These are phyloP conservation scores for Agapanthus africanus DNA, from an alignment of 106 monocot species.

Conservation along the genomic window DNA sequence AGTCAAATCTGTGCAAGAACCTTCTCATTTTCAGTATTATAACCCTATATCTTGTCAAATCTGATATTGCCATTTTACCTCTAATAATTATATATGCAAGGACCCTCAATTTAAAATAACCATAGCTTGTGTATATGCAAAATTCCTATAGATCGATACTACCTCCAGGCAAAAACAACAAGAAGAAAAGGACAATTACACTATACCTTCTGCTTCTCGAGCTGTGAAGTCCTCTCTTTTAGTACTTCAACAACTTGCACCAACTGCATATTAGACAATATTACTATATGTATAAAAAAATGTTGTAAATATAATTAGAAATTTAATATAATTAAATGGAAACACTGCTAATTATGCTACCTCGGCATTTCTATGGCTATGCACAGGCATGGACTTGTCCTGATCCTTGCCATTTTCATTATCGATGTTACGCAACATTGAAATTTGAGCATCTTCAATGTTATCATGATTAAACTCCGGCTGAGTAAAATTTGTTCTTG, in stretches of 20 bases:
- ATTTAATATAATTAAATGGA: neutral
- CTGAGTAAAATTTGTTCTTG: neutral
- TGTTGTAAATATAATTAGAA: neutral
- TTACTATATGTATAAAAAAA: neutral
- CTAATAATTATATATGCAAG: neutral
- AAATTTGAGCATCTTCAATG: neutral
- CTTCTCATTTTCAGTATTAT: too few relatives aligned
- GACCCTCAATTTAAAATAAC: neutral
- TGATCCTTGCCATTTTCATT: neutral
- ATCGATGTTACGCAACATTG: neutral
- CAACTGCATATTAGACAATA: slow-evolving; percentile 9
- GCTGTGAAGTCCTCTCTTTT: too few relatives aligned
- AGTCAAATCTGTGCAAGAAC: neutral
- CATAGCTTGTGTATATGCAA: neutral
- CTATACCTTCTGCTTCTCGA: slow-evolving; percentile 34
- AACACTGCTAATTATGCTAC: neutral
- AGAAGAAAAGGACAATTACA: neutral
- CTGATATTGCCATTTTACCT: neutral
- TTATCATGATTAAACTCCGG: neutral
- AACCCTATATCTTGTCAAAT: slow-evolving; percentile 2
- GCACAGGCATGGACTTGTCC: neutral
- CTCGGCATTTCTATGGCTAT: slow-evolving; percentile 12
- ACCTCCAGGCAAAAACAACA: neutral
- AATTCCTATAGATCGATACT: neutral
- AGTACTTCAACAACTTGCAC: slow-evolving; percentile 14